Percentiles rank a stretch among this genome's conserved stretches.
Conservation (phyloP, 2,329 filamentous ascomycete genomes). For the Cercospora sp. region DNA sequence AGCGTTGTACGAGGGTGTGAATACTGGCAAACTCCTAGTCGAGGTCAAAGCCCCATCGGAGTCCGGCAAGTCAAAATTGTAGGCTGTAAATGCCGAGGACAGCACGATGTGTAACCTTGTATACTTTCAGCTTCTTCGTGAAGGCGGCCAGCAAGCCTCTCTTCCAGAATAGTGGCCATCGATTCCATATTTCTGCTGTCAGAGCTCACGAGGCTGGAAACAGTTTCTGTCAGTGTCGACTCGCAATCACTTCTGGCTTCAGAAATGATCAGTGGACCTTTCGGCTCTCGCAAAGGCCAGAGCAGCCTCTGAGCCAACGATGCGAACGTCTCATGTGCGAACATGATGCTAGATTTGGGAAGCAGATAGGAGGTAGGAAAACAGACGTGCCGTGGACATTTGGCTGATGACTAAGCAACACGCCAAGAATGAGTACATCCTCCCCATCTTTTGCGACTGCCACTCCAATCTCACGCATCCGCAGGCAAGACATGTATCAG, state of each 20-base stretch:
- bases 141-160: background rate
- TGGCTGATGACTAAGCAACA: background rate
- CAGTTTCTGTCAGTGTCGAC: background rate
- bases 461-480: background rate
- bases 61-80: slow-evolving; percentile 20
- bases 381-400: background rate
- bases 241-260: background rate
- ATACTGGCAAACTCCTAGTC: slow-evolving; percentile 39
- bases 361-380: too few species aligned
- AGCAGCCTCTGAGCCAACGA: background rate
- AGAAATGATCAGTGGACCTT: background rate
- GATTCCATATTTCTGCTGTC: background rate
- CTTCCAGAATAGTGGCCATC: background rate
- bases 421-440: background rate
- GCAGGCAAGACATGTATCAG: background rate
- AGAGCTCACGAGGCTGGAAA: background rate
- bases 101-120: background rate
- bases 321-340: background rate
- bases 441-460: background rate
- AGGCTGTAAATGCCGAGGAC: background rate
- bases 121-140: background rate
- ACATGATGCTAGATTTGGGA: too few species aligned
- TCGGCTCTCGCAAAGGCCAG: background rate
- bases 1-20: slow-evolving; percentile 49
- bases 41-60: slow-evolving; percentile 23